Evolutionary conservation across 257 asterid species (phyloP).

Genomic region (Buddleja alternifolia): DNA sequence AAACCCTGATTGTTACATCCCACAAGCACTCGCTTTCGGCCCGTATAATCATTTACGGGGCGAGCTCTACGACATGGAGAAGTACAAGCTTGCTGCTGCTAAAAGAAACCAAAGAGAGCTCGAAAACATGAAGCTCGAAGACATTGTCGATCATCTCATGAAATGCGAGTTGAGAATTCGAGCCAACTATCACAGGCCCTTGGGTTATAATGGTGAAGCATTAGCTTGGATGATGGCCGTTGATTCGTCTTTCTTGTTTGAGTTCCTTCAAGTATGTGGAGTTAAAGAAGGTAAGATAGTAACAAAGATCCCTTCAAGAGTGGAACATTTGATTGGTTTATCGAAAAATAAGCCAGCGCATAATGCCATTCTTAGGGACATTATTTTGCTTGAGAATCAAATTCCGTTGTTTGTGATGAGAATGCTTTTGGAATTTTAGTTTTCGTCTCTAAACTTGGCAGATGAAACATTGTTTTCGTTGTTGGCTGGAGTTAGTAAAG

Average conservation of each 20-base stretch:
- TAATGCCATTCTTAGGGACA: slow-evolving; percentile 54
- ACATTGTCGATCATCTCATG: slow-evolving; percentile 37
- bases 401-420: too few species aligned
- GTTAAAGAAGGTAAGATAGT: too few species aligned
- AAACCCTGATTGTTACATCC: slow-evolving; percentile 48
- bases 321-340: too few species aligned
- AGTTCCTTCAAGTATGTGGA: too few species aligned
- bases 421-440: too few species aligned
- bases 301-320: too few species aligned
- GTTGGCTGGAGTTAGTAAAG: slow-evolving; percentile 35
- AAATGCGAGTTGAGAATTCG: slow-evolving; percentile 45
- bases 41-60: slow-evolving; percentile 56
- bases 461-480: slow-evolving; percentile 31
- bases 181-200: slow-evolving; percentile 50
- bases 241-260: slow-evolving; percentile 59
- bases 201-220: slow-evolving; percentile 44
- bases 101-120: slow-evolving; percentile 44
- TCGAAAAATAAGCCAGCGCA: slow-evolving; percentile 49
- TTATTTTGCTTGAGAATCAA: slow-evolving; percentile 71
- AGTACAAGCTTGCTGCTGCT: too few species aligned
- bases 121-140: slow-evolving; percentile 30
- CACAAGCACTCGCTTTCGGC: slow-evolving; percentile 62
- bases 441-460: too few species aligned
- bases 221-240: slow-evolving; percentile 70
- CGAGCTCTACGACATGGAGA: slow-evolving; percentile 57